A percentile compares a stretch with the other conserved stretches of the same genome.
Conservation (phyloP, 1,139 yeast genomes). For the Diutina pseudorugosa region DNA sequence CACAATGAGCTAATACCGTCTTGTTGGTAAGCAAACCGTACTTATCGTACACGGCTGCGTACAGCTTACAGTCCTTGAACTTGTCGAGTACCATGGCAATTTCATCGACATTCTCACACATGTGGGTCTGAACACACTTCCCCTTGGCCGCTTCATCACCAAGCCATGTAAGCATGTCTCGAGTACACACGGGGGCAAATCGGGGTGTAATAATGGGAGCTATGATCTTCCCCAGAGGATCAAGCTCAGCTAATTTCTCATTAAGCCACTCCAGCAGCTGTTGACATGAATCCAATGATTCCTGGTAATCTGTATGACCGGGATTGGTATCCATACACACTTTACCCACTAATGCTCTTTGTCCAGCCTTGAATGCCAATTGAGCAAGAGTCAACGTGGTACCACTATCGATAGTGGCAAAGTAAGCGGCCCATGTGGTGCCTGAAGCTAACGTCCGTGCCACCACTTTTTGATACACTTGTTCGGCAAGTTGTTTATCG, state of each 20-base stretch:
- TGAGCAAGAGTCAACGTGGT: constrained; percentile 73
- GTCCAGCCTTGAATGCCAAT: constrained; percentile 54
- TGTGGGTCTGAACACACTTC: constrained; percentile 80
- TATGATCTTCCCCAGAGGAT: constrained; percentile 32
- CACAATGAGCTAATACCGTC: constrained; percentile 83
- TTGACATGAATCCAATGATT: constrained; percentile 47
- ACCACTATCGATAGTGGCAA: constrained; percentile 71
- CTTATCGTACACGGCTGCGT: constrained; percentile 68
- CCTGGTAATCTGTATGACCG: constrained; percentile 60
- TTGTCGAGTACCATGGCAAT: constrained; percentile 60
- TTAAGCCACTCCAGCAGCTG: constrained; percentile 46
- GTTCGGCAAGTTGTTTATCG: constrained; percentile 29
- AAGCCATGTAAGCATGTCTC: constrained; percentile 46
- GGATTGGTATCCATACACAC: constrained; percentile 73
- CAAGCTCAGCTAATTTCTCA: constrained; percentile 37
- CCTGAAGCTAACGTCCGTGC: constrained; percentile 61
- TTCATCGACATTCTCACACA: constrained; percentile 70
- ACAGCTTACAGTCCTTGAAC: constrained; percentile 59
- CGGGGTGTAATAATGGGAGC: constrained; percentile 82
- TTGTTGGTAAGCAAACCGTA: constrained; percentile 45
- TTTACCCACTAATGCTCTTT: constrained; percentile 83
- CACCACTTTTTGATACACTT: constrained; percentile 55
- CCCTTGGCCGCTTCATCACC: constrained; percentile 44
- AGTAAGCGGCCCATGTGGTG: constrained; percentile 87
- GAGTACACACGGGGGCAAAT: constrained; percentile 83